Base-by-base conservation (phyloP, 1,139 yeast species). In the Candida dubliniensis region DNA sequence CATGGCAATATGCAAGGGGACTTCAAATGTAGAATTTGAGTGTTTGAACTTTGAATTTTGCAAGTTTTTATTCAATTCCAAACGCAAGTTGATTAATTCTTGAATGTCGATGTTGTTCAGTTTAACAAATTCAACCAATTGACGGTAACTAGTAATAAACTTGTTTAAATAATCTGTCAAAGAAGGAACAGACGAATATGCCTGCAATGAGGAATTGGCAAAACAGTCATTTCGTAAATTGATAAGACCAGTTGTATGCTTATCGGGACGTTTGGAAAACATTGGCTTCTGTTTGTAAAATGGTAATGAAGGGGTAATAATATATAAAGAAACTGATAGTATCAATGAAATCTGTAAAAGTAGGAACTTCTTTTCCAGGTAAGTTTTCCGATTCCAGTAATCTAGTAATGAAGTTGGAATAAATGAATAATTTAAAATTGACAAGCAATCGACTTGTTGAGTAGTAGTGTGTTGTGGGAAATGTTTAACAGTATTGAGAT, bases 191-290 rank as follows among this genome's bases (percentile, higher is more conserved):
- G 95, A 69, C 12, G 89, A 82, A 49, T 91, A 76, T 0, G 96
- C 95, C 61, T 91, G 98, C 18, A 93, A 60, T 1, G 91, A 84
- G n/a, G 95, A 81, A 58, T 93, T 91, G 48, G 96, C 96, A 66
- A 88, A 91, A 63, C 98, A 91, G 60, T 90, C 96, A 56, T 88
- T 88, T 47, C 93, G 79, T 51, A 84, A 74, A 61, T 91, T 93
- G 52, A 84, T 74, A 38, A 91, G 69, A 2, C 97, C 97, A 0
- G 95, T 88, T 12, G 96, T 86, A 58, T 81, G 72, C 53, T 78
- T 83, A 56, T 83, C 95, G n/a, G 82, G 83, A 57, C 90, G 69
- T 52, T 77, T 81, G 36, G 74, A 59, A 48, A 74, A 73, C 79
- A 74, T 74, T 38, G 48, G 29, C 41, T 49, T 33, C 24, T 38